Conservation (phyloP, 2,329 filamentous ascomycete genomes). For the Epichloe elymi region DNA sequence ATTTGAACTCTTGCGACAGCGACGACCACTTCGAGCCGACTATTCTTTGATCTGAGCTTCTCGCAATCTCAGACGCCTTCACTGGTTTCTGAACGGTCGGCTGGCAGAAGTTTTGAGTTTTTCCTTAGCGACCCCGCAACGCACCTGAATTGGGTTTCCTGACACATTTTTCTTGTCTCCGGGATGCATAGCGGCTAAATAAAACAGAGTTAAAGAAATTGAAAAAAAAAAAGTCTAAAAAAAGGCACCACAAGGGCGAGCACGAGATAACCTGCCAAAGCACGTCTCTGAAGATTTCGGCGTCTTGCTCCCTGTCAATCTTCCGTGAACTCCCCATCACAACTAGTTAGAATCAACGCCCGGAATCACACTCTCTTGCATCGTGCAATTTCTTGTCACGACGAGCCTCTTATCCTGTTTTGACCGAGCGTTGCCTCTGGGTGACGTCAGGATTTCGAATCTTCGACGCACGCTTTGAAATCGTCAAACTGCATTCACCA, state of each 20-base stretch:
- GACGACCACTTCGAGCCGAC: conserved; percentile 22
- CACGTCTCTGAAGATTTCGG: neutral
- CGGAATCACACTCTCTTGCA: neutral
- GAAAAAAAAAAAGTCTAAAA: too few relatives aligned
- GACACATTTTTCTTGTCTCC: too few relatives aligned
- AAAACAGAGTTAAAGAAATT: too few relatives aligned
- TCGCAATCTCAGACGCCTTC: conserved; percentile 42
- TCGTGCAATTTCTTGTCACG: neutral
- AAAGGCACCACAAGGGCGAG: too few relatives aligned
- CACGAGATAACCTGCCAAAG: neutral
- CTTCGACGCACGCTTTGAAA: conserved; percentile 5
- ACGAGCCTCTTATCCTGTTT: neutral
- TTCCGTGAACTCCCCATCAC: too few relatives aligned
- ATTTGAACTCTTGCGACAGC: conserved; percentile 10
- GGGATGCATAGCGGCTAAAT: too few relatives aligned
- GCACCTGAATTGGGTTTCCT: too few relatives aligned
- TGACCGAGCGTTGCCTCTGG: neutral
- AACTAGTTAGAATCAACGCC: neutral
- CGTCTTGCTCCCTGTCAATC: too few relatives aligned
- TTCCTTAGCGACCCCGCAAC: too few relatives aligned
- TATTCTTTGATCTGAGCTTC: conserved; percentile 23
- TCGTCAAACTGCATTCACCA: conserved; percentile 59
- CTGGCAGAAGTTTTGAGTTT: conserved; percentile 12
- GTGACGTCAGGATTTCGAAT: neutral
- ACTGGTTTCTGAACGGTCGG: conserved; percentile 40